Conservation (phyloP, 1,284 basidiomycete genomes). For the Moesziomyces globuligerus region DNA sequence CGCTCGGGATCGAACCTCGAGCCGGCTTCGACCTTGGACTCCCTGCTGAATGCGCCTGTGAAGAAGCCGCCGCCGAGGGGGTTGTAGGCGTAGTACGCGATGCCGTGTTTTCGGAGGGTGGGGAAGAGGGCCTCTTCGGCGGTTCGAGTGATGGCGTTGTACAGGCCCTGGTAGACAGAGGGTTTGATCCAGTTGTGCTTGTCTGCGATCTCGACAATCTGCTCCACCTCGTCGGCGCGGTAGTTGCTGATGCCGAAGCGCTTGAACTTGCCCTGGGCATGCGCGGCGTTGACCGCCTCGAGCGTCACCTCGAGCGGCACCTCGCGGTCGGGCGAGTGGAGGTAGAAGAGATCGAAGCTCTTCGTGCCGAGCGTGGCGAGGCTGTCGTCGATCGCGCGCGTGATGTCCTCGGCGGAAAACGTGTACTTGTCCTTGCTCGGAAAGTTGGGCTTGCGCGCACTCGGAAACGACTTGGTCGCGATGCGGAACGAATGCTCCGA, state of each 20-base stretch:
- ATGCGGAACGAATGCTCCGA: slow-evolving; percentile 38
- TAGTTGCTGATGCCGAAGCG: slow-evolving; percentile 73
- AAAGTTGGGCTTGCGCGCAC: slow-evolving; percentile 28
- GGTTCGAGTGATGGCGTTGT: slow-evolving; percentile 51
- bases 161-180: slow-evolving; percentile 75
- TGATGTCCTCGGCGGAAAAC: slow-evolving; percentile 68
- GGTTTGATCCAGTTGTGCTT: slow-evolving; percentile 74
- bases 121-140: slow-evolving; percentile 50
- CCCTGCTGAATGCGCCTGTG: slow-evolving; percentile 23
- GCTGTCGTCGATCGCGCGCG: slow-evolving; percentile 50
- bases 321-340: slow-evolving; percentile 73
- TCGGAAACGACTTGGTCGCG: slow-evolving; percentile 67
- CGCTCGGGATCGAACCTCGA: slow-evolving; percentile 48
- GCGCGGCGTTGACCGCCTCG: slow-evolving; percentile 71
- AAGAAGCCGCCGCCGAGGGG: slow-evolving; percentile 59
- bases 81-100: slow-evolving; percentile 70
- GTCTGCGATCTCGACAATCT: slow-evolving; percentile 74
- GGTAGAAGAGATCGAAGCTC: slow-evolving; percentile 72
- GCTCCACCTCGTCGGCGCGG: slow-evolving; percentile 74
- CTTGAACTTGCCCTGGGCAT: slow-evolving; percentile 72
- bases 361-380: slow-evolving; percentile 67
- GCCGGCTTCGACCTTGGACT: slow-evolving; percentile 18
- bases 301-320: slow-evolving; percentile 71
- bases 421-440: slow-evolving; percentile 36
- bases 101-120: slow-evolving; percentile 71